Conservation (phyloP, 306 rosid species). For the Nissolia schottii region DNA sequence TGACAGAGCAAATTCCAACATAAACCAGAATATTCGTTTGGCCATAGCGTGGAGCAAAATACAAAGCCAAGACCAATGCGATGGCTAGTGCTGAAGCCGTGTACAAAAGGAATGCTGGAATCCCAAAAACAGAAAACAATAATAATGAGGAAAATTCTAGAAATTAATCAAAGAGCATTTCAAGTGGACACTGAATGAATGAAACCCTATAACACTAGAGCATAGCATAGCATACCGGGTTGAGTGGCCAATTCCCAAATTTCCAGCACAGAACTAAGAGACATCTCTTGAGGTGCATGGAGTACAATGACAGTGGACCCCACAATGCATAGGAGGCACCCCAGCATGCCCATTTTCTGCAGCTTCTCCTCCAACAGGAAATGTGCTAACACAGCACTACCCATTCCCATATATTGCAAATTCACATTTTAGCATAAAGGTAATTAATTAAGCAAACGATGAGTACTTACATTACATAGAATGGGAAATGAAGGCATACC, state of each 20-base stretch:
- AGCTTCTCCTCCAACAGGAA: constrained; percentile 74
- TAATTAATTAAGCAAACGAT: too few relatives aligned
- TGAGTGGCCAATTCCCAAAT: constrained; percentile 83
- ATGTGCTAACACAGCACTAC: constrained; percentile 84
- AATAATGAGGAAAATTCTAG: too few relatives aligned
- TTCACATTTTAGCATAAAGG: too few relatives aligned
- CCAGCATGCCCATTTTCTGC: constrained; percentile 81
- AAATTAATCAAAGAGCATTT: too few relatives aligned
- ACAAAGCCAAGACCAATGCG: constrained; percentile 52
- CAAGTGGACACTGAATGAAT: not conserved
- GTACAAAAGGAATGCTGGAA: constrained; percentile 75
- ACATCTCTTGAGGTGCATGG: constrained; percentile 65
- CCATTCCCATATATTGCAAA: constrained; percentile 12
- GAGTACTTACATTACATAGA: too few relatives aligned
- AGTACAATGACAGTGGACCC: constrained; percentile 77
- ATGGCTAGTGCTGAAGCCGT: constrained; percentile 64
- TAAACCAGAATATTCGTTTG: constrained; percentile 74
- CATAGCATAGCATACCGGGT: constrained; percentile 52
- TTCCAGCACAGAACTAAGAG: constrained; percentile 56
- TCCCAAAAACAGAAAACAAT: constrained; percentile 16
- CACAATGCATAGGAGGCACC: constrained; percentile 74
- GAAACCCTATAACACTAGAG: not conserved
- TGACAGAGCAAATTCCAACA: constrained; percentile 70
- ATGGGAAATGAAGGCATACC: too few relatives aligned
- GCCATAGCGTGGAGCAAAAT: constrained; percentile 72